Evolutionary conservation across 2,329 filamentous ascomycete species (phyloP).

Genomic region (Aspergillus pseudoglaucus): DNA sequence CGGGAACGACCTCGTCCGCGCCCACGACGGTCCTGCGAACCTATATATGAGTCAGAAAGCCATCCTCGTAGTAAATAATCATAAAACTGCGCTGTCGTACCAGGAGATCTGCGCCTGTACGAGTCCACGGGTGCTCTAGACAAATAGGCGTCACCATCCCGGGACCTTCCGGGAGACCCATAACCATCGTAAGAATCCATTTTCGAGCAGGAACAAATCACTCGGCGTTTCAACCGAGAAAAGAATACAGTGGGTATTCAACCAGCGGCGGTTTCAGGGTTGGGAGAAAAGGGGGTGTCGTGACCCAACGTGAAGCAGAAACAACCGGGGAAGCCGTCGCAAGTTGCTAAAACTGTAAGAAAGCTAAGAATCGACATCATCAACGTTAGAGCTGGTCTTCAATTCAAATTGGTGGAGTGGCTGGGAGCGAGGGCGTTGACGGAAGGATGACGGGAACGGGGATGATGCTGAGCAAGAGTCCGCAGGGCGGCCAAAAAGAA

Average conservation of each 20-base stretch:
- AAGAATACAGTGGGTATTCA: neutral
- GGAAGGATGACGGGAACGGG: conserved; percentile 15
- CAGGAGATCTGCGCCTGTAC: conserved; percentile 42
- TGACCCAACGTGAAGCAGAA: neutral
- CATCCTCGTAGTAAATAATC: neutral
- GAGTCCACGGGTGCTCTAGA: conserved; percentile 30
- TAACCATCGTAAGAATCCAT: conserved; percentile 46
- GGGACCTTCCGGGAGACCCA: conserved; percentile 38
- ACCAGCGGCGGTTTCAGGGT: conserved; percentile 1
- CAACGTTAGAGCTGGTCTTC: conserved; percentile 28
- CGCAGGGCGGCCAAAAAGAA: conserved; percentile 10
- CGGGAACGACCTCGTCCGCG: conserved; percentile 49
- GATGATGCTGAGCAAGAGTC: conserved; percentile 15
- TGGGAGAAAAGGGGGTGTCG: neutral
- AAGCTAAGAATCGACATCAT: conserved; percentile 34
- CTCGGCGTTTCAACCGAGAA: conserved; percentile 4
- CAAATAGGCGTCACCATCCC: conserved; percentile 35
- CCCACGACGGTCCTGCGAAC: conserved; percentile 39
- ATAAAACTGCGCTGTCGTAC: conserved; percentile 25
- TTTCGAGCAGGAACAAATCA: conserved; percentile 1
- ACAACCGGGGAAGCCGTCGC: neutral
- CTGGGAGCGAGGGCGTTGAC: conserved; percentile 16
- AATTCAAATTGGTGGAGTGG: conserved; percentile 14
- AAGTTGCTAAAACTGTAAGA: conserved; percentile 8
- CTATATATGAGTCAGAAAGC: conserved; percentile 10